phyloP scores from a whole-genome alignment of 345 rosid genomes.

The Gossypium stocksii region DNA sequence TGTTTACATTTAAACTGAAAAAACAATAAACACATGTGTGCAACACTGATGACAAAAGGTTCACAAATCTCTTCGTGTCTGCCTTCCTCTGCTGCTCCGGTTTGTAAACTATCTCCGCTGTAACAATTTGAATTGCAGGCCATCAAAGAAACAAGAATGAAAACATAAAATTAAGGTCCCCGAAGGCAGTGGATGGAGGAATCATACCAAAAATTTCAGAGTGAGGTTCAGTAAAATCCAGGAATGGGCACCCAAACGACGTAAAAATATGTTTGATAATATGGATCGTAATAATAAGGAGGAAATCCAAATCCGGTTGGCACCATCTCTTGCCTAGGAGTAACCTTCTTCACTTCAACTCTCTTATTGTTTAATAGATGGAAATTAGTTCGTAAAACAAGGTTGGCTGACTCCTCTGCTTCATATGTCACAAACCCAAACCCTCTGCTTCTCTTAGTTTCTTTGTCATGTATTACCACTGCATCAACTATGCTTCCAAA shows the following conservation, averaged over 20 bases:
- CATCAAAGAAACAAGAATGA: too few species aligned
- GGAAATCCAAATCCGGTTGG: background rate
- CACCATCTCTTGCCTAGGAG: background rate
- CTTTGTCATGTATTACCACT: background rate
- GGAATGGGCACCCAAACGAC: too few species aligned
- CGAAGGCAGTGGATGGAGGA: too few species aligned
- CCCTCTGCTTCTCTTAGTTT: background rate
- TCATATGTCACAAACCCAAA: slow-evolving; percentile 8
- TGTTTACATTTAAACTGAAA: background rate
- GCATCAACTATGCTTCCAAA: background rate
- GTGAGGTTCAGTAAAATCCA: too few species aligned
- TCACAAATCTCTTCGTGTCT: too few species aligned
- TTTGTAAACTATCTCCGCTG: too few species aligned
- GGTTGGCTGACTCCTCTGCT: background rate
- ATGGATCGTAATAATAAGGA: too few species aligned
- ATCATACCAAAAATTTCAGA: too few species aligned
- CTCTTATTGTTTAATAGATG: slow-evolving; percentile 15
- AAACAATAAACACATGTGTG: background rate
- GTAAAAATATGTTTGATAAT: too few species aligned
- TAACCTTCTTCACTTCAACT: slow-evolving; percentile 31
- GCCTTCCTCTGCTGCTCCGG: too few species aligned
- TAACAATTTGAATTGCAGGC: too few species aligned
- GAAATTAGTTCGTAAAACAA: background rate
- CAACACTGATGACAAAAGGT: background rate
- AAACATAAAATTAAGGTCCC: too few species aligned